Base-by-base conservation (phyloP, 805 yeast species). In the Lachancea meyersii region DNA sequence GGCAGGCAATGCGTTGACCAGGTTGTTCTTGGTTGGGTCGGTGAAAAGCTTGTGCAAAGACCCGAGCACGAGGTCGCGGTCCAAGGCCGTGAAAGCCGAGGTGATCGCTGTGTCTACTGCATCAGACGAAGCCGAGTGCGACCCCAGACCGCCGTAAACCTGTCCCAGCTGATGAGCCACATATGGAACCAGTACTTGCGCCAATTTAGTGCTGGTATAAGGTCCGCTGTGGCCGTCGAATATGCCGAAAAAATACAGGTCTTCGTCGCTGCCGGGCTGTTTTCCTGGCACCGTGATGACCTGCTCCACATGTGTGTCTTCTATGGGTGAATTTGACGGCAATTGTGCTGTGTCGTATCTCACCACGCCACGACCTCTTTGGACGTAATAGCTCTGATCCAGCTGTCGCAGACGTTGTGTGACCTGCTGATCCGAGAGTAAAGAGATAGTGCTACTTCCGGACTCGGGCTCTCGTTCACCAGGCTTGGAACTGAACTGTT, bases 161-260 rank as follows among this genome's bases (percentile, higher is more conserved):
- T 77, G 73, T 34, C 85, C 83, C 42, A 91, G 69, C 54, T 88
- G 95, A 23, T 72, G 70, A 8, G 88, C 76, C n/a, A 93, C 93
- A 51, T 74, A 76, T 43, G 78, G 77, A 22, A 93, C 79, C 50
- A 93, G 70, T 50, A 79, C 79, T 50, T 87, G 93, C 47, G 95
- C 73, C 47, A 93, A 72, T 60, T 81, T 86, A n/a, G 85, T 76
- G 44, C 91, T 79, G 1, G 98, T 93, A 50, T 86, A 85, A 80
- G 95, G 88, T 18, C 98, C 98, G 3, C 95, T 88, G 64, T 93
- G 98, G 10, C 98, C 98, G 63, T 93, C 98, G 60, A 82, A 91
- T 0, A 93, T 78, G 4, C 97, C 96, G 77, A 95, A 93, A 58
- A 93, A 87, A 75, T 85, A 83, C 84, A 96, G 82, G 61, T 91